Percentiles rank a stretch among this genome's conserved stretches.
Conservation (phyloP, 148 eudicot species). For the Rhododendron kiyosumense region DNA sequence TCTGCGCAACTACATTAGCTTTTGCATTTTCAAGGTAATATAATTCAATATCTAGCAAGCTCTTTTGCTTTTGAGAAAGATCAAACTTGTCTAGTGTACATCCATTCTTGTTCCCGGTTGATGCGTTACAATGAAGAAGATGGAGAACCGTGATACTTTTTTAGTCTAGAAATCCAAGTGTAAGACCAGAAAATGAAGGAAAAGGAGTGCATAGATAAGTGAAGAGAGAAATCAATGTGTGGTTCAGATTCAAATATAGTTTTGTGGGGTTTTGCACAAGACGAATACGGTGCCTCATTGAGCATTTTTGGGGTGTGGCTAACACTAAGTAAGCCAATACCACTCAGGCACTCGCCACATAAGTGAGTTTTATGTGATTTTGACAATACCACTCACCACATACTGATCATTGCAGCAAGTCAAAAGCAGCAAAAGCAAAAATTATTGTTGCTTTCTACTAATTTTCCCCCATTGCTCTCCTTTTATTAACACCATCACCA, state of each 20-base stretch:
- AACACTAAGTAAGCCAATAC: neutral
- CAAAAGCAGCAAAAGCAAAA: conserved; percentile 19
- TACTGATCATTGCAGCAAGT: neutral
- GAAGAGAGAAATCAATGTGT: neutral
- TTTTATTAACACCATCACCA: conserved; percentile 19
- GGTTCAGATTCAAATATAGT: neutral
- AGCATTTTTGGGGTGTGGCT: neutral
- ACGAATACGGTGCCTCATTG: neutral
- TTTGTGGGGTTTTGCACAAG: neutral
- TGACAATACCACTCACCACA: neutral
- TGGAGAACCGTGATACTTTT: neutral
- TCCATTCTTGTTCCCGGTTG: neutral
- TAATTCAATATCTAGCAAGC: neutral
- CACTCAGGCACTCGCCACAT: neutral
- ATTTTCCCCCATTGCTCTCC: neutral
- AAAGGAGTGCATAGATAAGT: neutral
- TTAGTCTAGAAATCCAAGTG: neutral
- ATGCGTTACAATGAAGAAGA: neutral
- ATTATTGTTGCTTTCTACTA: conserved; percentile 19
- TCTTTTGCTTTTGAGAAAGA: conserved; percentile 13
- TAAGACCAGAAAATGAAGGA: neutral
- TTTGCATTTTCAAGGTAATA: neutral
- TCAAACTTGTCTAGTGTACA: neutral
- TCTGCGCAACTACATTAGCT: neutral
- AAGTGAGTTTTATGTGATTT: neutral